A percentile compares a stretch with the other conserved stretches of the same genome.
Evolutionary conservation across 495 filamentous ascomycete species (phyloP).

Genomic region (Penicillium lagena): DNA sequence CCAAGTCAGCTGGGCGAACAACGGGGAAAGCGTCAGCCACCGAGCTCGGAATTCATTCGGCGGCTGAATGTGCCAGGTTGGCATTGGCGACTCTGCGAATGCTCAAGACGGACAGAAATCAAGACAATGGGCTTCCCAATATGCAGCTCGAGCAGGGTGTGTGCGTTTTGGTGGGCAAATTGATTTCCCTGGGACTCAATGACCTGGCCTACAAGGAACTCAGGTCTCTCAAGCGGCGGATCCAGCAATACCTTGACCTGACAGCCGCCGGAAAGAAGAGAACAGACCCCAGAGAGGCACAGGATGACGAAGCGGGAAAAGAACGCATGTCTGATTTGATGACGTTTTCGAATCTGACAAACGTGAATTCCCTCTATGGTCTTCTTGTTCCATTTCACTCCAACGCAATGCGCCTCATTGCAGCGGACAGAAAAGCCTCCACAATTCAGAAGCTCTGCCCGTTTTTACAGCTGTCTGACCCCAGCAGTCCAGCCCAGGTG

Average conservation of each 20-base stretch:
- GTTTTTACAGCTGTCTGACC: constrained; percentile 35
- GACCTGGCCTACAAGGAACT: constrained; percentile 76
- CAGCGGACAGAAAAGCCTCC: constrained; percentile 33
- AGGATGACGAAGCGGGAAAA: constrained; percentile 26
- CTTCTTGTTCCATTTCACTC: constrained; percentile 37
- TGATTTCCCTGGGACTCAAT: constrained; percentile 66
- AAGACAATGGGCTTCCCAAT: constrained; percentile 47
- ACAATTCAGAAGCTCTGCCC: constrained; percentile 44
- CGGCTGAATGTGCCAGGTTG: constrained; percentile 70
- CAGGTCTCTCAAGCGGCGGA: constrained; percentile 55
- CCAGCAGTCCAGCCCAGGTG: constrained; percentile 61
- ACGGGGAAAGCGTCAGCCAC: constrained; percentile 10
- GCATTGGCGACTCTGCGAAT: constrained; percentile 65
- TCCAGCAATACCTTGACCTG: constrained; percentile 39
- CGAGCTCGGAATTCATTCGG: constrained; percentile 26
- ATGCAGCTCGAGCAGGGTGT: constrained; percentile 82
- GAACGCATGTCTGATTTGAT: constrained; percentile 57
- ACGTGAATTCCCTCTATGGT: constrained; percentile 27
- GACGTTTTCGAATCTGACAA: constrained; percentile 43
- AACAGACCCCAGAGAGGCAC: constrained; percentile 7
- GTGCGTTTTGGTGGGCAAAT: constrained; percentile 64
- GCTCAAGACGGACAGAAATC: constrained; percentile 40
- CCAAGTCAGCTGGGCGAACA: constrained; percentile 34
- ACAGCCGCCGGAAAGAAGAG: constrained; percentile 15
- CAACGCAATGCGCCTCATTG: constrained; percentile 45